Evolutionary conservation across 1,284 basidiomycete species (phyloP), one percentile per base, ranked within the genome.

Genomic region (Ustilago crameri): DNA sequence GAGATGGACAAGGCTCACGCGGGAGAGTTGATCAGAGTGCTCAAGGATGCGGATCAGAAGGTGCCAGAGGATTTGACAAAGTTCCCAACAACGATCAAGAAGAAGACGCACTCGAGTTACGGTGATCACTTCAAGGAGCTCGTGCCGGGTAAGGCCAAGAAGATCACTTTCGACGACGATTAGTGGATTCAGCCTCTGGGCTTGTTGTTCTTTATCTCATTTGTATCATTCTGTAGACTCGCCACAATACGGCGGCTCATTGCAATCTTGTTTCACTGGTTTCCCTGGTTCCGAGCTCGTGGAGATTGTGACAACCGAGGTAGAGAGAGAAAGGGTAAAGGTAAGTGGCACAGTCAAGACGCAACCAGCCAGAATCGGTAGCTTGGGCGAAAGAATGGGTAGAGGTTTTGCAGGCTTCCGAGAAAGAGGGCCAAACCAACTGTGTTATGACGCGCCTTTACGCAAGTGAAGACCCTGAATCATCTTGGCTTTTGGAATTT

Each of bases 11-110:
- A 85, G 74, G 87, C 90, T n/a, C 87, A 96, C 18, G 95, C 95
- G 0, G 95, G 96, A 12, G 95, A 98, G 84, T 88, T 98, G 56
- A 93, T 93, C 79, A 88, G 92, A 12, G 92, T 99, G 40, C 87
- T 98, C 53, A 87, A 91, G 60, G 96, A 98, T 82, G 91, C 91
- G 27, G 92, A 91, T 22, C 93, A 86, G 43, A 84, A 85, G 26
- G 84, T 86, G n/a, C 89, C 90, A 47, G 89, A 91, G 79, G 90
- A 86, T 23, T 86, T 97, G 85, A 89, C 90, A 78, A 91, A 91
- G 82, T 98, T 98, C 87, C 93, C 95, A 34, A 93, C 93, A 12
- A 78, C 93, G 49, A 95, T 98, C 86, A 96, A 96, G 87, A 97
- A 97, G 87, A 95, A 91, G 87, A 89, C 90, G 61, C 93, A 94